These are phyloP conservation scores for Chenopodium formosanum DNA, from an alignment of 148 eudicot genomes.

Conservation along the genomic window DNA sequence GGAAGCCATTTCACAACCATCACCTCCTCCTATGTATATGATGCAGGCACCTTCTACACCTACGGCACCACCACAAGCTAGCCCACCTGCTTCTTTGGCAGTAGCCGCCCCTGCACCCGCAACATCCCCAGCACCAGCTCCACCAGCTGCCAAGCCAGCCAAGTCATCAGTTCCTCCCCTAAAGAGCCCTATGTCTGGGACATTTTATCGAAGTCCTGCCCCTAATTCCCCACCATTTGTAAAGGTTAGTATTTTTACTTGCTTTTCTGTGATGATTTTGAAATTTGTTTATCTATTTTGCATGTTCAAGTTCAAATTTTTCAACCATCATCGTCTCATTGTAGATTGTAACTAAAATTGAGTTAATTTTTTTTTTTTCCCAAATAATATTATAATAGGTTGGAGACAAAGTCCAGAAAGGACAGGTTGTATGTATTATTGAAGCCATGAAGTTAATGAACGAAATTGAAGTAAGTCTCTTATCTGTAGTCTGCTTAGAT, in stretches of 20 bases:
- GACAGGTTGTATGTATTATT: conserved; percentile 70
- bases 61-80: conserved; percentile 24
- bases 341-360: background rate
- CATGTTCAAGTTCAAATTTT: background rate
- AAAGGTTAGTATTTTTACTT: conserved; percentile 40
- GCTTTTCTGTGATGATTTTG: background rate
- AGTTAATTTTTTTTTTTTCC: background rate
- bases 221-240: conserved; percentile 74
- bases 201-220: conserved; percentile 67
- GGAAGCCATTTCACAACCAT: conserved; percentile 56
- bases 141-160: conserved; percentile 40
- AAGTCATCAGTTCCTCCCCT: conserved; percentile 62
- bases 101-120: conserved; percentile 28
- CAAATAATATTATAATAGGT: conserved; percentile 32
- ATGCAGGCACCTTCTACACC: conserved; percentile 48
- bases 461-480: conserved; percentile 67
- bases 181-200: conserved; percentile 82
- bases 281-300: background rate
- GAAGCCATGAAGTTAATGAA: conserved; percentile 90
- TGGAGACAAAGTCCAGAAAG: conserved; percentile 76
- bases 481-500: background rate
- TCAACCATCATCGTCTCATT: no score
- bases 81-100: conserved; percentile 20
- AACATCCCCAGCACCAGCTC: conserved; percentile 39
- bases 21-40: conserved; percentile 47